Conservation (phyloP, 2,329 filamentous ascomycete genomes). For the Zymoseptoria passerinii region DNA sequence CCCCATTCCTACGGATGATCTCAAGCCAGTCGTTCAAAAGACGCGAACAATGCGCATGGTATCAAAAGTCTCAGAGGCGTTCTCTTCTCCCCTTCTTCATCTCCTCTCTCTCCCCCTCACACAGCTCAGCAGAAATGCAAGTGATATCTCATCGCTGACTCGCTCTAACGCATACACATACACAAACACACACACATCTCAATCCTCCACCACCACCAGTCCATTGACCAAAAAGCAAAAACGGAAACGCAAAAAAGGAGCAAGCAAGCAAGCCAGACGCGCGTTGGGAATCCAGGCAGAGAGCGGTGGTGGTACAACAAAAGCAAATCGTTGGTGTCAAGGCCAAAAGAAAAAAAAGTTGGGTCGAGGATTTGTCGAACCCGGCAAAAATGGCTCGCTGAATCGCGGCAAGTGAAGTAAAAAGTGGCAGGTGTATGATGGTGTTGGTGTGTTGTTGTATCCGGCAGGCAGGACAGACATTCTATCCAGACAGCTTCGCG, state of each 20-base stretch:
- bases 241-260: neutral
- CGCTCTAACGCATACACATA: neutral
- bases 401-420: neutral
- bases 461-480: neutral
- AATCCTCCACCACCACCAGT: neutral
- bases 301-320: neutral
- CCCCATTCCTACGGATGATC: neutral
- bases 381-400: neutral
- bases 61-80: neutral
- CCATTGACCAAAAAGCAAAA: neutral
- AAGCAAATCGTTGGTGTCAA: neutral
- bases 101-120: neutral
- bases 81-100: neutral
- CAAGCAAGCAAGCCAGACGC: neutral
- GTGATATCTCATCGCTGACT: neutral
- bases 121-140: neutral
- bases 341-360: neutral
- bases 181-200: no score
- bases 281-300: neutral
- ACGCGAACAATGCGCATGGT: neutral
- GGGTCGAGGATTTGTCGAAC: neutral
- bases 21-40: neutral
- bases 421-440: neutral
- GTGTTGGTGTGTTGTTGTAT: neutral
- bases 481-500: neutral